Conservation (phyloP, 1,139 yeast species). For the Candida smagusa region DNA sequence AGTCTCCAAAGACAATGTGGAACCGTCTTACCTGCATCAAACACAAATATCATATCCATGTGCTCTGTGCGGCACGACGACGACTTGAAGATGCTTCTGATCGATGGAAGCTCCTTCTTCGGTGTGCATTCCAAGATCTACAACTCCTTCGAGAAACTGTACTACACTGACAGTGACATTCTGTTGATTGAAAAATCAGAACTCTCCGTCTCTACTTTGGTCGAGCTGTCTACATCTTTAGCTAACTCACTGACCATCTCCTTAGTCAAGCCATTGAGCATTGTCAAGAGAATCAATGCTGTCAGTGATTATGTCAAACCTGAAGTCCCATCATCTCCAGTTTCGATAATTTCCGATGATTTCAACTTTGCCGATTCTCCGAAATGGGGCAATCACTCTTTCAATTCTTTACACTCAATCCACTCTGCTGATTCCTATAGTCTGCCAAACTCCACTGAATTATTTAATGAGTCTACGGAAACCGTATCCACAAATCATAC, state of each 20-base stretch:
- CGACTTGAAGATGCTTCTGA: constrained; percentile 43
- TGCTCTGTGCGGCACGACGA: constrained; percentile 30
- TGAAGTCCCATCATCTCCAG: neutral
- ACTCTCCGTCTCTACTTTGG: constrained; percentile 26
- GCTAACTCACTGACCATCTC: constrained; percentile 4
- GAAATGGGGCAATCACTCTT: constrained; percentile 2
- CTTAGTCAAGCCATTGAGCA: constrained; percentile 9
- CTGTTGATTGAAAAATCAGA: constrained; percentile 19
- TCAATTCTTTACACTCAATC: constrained; percentile 14
- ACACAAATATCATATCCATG: constrained; percentile 45
- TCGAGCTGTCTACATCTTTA: constrained; percentile 11
- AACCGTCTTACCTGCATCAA: constrained; percentile 57
- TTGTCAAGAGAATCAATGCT: constrained; percentile 9
- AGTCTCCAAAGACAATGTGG: constrained; percentile 54
- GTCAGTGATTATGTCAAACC: neutral
- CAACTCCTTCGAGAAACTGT: constrained; percentile 30
- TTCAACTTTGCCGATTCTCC: constrained; percentile 7
- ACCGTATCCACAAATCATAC: constrained; percentile 18
- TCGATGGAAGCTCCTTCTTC: constrained; percentile 53
- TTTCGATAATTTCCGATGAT: neutral
- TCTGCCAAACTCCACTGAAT: constrained; percentile 13
- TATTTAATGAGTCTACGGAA: constrained; percentile 21
- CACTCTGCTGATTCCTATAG: constrained; percentile 12
- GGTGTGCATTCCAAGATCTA: constrained; percentile 50
- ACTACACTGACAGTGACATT: constrained; percentile 35